Evolutionary conservation across 2,329 filamentous ascomycete genomes (phyloP).

Genomic region (Dothideomycetes sp.): DNA sequence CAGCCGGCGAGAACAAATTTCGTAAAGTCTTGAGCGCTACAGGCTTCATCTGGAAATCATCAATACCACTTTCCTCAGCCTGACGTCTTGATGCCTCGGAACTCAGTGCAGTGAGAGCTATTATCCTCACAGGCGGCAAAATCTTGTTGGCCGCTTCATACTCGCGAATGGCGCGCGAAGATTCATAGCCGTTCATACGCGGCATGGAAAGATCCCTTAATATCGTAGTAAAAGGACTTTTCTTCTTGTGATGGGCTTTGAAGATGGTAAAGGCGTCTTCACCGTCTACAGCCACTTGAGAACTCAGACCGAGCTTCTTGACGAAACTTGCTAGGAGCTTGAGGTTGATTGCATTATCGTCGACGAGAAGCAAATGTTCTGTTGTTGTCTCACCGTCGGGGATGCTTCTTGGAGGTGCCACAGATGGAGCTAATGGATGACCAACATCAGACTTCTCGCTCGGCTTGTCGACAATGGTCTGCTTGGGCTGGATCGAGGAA

Average conservation of each 20-base stretch:
- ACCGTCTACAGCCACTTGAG: constrained; percentile 1
- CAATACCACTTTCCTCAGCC: constrained; percentile 24
- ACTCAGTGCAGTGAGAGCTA: constrained; percentile 20
- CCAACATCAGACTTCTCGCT: too few species aligned
- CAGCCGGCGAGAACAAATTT: too few species aligned
- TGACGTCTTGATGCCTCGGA: constrained; percentile 18
- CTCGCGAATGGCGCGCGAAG: constrained; percentile 23
- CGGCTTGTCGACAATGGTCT: background rate
- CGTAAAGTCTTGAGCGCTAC: constrained; percentile 25
- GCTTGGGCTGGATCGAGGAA: too few species aligned
- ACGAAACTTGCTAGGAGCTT: background rate
- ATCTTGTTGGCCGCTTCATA: constrained; percentile 19
- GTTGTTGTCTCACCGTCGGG: too few species aligned
- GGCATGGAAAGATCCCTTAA: constrained; percentile 16
- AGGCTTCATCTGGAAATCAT: constrained; percentile 25
- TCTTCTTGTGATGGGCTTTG: background rate
- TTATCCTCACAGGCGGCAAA: constrained; percentile 15
- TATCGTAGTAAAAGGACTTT: constrained; percentile 9
- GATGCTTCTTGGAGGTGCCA: too few species aligned
- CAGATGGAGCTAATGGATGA: too few species aligned
- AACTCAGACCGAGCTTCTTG: constrained; percentile 1
- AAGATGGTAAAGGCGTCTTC: constrained; percentile 1
- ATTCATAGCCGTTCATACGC: constrained; percentile 23
- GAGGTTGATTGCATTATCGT: constrained; percentile 11
- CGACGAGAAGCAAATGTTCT: constrained; percentile 12